Evolutionary conservation across 352 stramenopile genomes (phyloP), one percentile per base, ranked within the genome.

Genomic region (Pythium monospermum): DNA sequence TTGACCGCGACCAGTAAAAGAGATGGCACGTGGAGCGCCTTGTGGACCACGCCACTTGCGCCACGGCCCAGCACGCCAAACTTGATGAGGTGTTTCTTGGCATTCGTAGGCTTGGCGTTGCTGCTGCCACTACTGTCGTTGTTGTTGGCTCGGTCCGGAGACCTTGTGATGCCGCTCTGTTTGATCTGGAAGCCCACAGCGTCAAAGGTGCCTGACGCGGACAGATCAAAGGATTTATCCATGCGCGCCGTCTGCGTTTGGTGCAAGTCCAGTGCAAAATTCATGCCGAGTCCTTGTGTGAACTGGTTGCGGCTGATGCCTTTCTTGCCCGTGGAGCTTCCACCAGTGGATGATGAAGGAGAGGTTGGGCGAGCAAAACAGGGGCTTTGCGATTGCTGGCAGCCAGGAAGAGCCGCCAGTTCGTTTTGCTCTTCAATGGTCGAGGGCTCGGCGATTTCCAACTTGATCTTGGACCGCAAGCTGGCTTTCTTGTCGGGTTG

Each of bases 1-100:
- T 97, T 97, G 10, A 97, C 76, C 0, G 89, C 89, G 21, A 97
- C 87, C 13, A 97, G 73, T 36, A 86, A 66, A 16, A 96, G 57
- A 31, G 89, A 94, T 5, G 85, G 88, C 10, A 96, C 78, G 42
- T 97, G 87, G 15, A 97, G 64, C 5, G 86, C 88, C 52, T 95
- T 94, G 53, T 94, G 76, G 23, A 97, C 89, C 1, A 91, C 80
- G 4, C 88, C 88, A 30, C 88, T 94, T 1, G 88, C 89, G 10
- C 89, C 89, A 27, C 81, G 76, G 2, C 82, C 82, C 18, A 93
- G 68, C 0, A 93, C 72, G 0, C 80, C 80, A 27, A 93, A 76
- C 53, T 93, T 93, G 5, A 93, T 76, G 19, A 93, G 61, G 30
- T 93, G 71, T 39, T 91, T 91, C 68, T 84, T 88, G 4, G 74